Base-by-base conservation (phyloP, 495 filamentous ascomycete genomes). In the Evansstolkia leycettana region DNA sequence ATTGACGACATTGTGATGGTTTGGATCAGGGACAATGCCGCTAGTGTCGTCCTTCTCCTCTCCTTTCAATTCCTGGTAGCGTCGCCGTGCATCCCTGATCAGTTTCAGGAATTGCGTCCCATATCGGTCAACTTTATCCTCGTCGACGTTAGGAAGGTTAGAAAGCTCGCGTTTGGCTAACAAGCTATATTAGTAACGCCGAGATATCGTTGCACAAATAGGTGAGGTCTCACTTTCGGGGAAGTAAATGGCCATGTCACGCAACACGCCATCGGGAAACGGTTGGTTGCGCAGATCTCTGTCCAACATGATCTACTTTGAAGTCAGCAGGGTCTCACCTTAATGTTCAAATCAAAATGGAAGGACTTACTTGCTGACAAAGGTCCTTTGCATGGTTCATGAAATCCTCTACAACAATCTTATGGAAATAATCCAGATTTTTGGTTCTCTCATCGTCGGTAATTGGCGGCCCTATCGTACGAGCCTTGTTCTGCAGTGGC, bases 211-310 rank as follows among this genome's bases (percentile, higher is more conserved):
- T n/a, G 6, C n/a, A 14, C 3, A 18, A n/a, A 17, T 13, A 17
- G 7, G 6, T 17, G 17, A 13, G 6, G 23, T 24, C 19, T 62
- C 66, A 56, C 72, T 61, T 46, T 71, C 78, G 42, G 89, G 79
- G 30, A 82, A 86, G 18, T 61, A 47, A 27, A 94, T 81, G 4
- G 75, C 84, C 80, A 98, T 94, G 47, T 84, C 78, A 17, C 86
- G 78, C 34, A 92, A 62, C 1, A 84, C 64, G 17, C 67, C 69
- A 46, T 94, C 85, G 0, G 78, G 78, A 52, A 96, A 96, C 2
- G 82, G 79, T 33, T 70, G 60, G 12, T 60, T 66, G 8, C 78
- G 74, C 13, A 84, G 60, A 8, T 59, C 51, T 27, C 76, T 78
- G 7, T 66, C 57, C 31, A 78, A 67, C 36, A 85, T 69, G 17